phyloP scores from a whole-genome alignment of 148 eudicot genomes.

The Cornus suecica region DNA sequence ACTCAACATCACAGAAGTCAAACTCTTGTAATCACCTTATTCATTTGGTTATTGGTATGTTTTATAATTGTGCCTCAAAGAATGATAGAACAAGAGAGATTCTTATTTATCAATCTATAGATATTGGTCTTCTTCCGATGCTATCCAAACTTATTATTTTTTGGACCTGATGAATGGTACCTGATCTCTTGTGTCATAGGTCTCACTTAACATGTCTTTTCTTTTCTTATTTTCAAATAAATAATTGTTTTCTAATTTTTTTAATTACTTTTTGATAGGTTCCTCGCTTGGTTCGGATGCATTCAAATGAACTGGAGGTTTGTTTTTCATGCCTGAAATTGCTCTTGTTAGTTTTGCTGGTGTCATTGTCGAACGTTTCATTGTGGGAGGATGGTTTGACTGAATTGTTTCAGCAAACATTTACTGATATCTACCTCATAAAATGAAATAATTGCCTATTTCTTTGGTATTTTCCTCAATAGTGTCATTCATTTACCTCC shows the following conservation, averaged over 20 bases:
- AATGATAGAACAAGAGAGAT: neutral
- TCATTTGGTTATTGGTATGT: neutral
- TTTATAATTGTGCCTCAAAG: neutral
- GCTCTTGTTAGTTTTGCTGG: neutral
- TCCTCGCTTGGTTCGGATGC: slow-evolving; percentile 94
- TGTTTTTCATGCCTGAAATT: slow-evolving; percentile 10
- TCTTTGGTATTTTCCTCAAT: neutral
- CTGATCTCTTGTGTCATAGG: neutral
- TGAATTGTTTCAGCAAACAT: neutral
- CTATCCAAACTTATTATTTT: neutral
- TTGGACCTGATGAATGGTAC: neutral
- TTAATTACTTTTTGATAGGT: slow-evolving; percentile 38
- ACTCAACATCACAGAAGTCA: neutral
- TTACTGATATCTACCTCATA: neutral
- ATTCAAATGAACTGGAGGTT: slow-evolving; percentile 97
- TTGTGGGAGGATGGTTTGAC: neutral
- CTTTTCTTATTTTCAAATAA: too few relatives aligned
- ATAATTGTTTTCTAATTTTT: neutral
- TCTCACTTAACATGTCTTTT: too few relatives aligned
- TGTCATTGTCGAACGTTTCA: neutral
- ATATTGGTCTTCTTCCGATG: neutral
- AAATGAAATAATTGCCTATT: neutral
- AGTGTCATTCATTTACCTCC: neutral
- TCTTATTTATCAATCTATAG: neutral
- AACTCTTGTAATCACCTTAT: too few relatives aligned